A percentile compares a stretch with the other conserved stretches of the same genome.
phyloP scores from a whole-genome alignment of 139 green algal genomes.

The Picochlorum sp. region DNA sequence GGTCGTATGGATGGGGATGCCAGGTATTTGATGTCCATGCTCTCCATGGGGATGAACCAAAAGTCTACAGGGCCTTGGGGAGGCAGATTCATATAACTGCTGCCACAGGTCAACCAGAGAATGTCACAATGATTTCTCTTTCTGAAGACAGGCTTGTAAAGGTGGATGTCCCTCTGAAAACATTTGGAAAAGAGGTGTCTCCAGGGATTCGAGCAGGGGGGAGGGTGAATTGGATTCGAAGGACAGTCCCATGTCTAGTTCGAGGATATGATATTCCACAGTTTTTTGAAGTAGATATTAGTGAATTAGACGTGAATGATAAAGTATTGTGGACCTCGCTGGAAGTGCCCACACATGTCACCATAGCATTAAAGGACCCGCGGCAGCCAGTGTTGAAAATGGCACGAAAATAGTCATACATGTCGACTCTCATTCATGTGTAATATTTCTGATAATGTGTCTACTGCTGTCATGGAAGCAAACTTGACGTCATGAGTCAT shows the following conservation, averaged over 20 bases:
- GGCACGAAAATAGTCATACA: constrained; percentile 2
- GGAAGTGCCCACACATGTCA: constrained; percentile 10
- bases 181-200: constrained; percentile 34
- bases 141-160: constrained; percentile 26
- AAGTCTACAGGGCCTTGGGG: constrained; percentile 13
- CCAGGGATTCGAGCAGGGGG: constrained; percentile 41
- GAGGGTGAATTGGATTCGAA: constrained; percentile 31
- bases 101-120: constrained; percentile 38
- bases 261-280: constrained; percentile 14
- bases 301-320: constrained; percentile 26
- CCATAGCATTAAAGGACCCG: constrained; percentile 13
- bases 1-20: constrained; percentile 19
- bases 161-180: constrained; percentile 34
- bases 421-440: not conserved
- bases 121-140: constrained; percentile 43
- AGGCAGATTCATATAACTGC: constrained; percentile 38
- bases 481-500: constrained; percentile 60
- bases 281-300: constrained; percentile 30
- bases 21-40: constrained; percentile 25
- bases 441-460: constrained; percentile 24
- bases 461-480: constrained; percentile 40
- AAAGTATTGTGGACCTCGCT: constrained; percentile 21
- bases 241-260: constrained; percentile 17
- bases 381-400: constrained; percentile 27
- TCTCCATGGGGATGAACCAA: not conserved